These are phyloP conservation scores for Dothideomycetes sp. DNA, from an alignment of 2,329 filamentous ascomycete species.

Conservation along the genomic window DNA sequence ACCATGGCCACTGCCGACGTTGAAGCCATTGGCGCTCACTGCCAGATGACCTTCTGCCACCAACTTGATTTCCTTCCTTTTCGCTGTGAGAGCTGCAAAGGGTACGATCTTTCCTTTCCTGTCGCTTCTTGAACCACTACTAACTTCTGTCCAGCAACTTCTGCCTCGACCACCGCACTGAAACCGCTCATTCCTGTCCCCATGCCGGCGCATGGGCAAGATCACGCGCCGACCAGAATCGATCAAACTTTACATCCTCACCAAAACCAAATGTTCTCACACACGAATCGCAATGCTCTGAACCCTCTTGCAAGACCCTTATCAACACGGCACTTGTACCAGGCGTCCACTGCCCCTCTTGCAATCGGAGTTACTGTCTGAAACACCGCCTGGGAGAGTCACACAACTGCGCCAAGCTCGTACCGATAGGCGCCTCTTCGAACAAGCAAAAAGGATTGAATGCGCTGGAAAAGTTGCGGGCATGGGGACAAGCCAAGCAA, in stretches of 20 bases:
- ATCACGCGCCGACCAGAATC: slow-evolving; percentile 32
- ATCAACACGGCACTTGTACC: slow-evolving; percentile 60
- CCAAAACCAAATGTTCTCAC: slow-evolving; percentile 48
- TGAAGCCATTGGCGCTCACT: slow-evolving; percentile 79
- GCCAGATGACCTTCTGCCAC: slow-evolving; percentile 83
- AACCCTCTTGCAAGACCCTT: slow-evolving; percentile 56
- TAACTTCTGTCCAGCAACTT: slow-evolving; percentile 36
- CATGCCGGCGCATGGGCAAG: slow-evolving; percentile 53
- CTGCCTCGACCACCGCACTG: slow-evolving; percentile 88
- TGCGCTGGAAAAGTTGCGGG: slow-evolving; percentile 66
- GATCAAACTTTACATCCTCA: slow-evolving; percentile 24
- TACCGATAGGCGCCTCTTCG: slow-evolving; percentile 48
- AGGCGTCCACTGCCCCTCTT: slow-evolving; percentile 61
- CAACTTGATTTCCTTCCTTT: slow-evolving; percentile 96
- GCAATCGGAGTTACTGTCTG: slow-evolving; percentile 67
- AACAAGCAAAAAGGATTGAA: slow-evolving; percentile 57
- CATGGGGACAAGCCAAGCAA: slow-evolving; percentile 67
- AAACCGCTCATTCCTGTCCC: slow-evolving; percentile 64
- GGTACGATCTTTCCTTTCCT: slow-evolving; percentile 26
- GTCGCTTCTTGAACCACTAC: not conserved
- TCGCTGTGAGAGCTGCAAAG: slow-evolving; percentile 76
- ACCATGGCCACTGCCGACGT: slow-evolving; percentile 71
- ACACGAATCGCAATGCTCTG: slow-evolving; percentile 60
- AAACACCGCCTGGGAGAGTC: slow-evolving; percentile 70
- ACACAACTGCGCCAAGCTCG: slow-evolving; percentile 72